These are phyloP conservation scores for Saccharomycopsis malanga DNA, from an alignment of 805 yeast genomes.

Conservation along the genomic window DNA sequence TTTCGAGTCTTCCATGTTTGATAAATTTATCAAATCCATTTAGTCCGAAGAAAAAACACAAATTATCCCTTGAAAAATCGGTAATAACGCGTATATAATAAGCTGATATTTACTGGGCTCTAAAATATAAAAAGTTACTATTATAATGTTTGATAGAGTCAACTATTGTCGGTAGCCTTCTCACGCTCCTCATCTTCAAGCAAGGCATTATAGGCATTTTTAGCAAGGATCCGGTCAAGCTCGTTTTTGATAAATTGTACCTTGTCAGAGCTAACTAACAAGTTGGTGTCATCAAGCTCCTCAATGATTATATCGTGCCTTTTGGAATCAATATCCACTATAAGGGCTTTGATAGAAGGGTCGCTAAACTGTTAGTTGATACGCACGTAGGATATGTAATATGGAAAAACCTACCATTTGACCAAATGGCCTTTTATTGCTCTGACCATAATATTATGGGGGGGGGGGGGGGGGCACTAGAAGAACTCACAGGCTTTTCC, in stretches of 20 bases:
- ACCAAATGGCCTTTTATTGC: slow-evolving; percentile 18
- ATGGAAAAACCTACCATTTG: slow-evolving; percentile 17
- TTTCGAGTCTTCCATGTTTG: no score
- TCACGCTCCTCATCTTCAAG: slow-evolving; percentile 61
- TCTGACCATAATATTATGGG: slow-evolving; percentile 20
- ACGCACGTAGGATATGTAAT: not conserved
- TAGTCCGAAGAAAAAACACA: no score
- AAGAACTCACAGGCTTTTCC: no score
- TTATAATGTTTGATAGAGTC: no score
- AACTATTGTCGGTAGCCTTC: no score
- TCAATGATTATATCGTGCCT: slow-evolving; percentile 66
- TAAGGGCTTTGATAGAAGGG: slow-evolving; percentile 86
- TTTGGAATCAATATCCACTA: slow-evolving; percentile 72
- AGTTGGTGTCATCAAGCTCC: slow-evolving; percentile 88
- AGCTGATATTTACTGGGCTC: no score
- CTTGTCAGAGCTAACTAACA: slow-evolving; percentile 70
- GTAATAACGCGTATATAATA: no score
- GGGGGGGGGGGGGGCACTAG: no score
- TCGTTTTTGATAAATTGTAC: slow-evolving; percentile 73
- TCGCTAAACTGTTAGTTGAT: slow-evolving; percentile 40
- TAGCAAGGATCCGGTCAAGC: slow-evolving; percentile 64
- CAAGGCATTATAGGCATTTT: slow-evolving; percentile 54
- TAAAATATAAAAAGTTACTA: no score
- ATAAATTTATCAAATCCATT: no score
- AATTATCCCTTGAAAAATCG: no score